Percentiles rank a stretch among this genome's conserved stretches.
Evolutionary conservation across 2,329 filamentous ascomycete species (phyloP).

Genomic region (Epichloe scottii): DNA sequence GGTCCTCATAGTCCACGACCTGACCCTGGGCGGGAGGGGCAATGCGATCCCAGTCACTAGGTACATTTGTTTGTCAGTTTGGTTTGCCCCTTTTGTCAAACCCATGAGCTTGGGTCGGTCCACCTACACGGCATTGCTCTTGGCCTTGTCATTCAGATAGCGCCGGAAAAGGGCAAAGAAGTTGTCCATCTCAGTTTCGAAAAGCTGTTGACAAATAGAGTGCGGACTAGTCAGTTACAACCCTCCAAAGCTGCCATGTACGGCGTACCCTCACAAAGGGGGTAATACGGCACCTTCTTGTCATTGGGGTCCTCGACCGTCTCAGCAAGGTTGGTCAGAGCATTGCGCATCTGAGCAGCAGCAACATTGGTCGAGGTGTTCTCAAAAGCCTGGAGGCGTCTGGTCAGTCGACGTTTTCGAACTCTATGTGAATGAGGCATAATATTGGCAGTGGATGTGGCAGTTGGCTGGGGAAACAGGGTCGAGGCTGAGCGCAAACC

Average conservation of each 20-base stretch:
- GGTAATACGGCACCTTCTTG: slow-evolving; percentile 56
- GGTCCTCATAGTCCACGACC: slow-evolving; percentile 87
- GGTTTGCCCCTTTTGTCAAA: background rate
- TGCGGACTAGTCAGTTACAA: slow-evolving; percentile 1
- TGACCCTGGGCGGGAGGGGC: slow-evolving; percentile 84
- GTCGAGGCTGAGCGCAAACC: background rate
- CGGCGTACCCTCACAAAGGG: background rate
- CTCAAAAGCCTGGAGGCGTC: slow-evolving; percentile 68
- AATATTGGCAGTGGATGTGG: background rate
- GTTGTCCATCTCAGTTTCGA: slow-evolving; percentile 99
- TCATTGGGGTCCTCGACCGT: slow-evolving; percentile 69
- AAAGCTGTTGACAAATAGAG: slow-evolving; percentile 44
- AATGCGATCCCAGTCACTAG: slow-evolving; percentile 94
- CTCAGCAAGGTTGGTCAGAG: slow-evolving; percentile 84
- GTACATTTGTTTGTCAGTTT: slow-evolving; percentile 1
- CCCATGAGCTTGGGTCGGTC: background rate
- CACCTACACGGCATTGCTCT: slow-evolving; percentile 74
- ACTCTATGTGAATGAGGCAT: background rate
- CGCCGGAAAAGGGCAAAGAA: slow-evolving; percentile 98
- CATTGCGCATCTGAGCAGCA: slow-evolving; percentile 97
- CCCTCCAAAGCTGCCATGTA: background rate
- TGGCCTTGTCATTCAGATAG: slow-evolving; percentile 97
- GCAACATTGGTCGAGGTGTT: slow-evolving; percentile 98
- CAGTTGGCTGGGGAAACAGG: background rate
- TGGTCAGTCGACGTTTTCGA: slow-evolving; percentile 14